Percentiles rank a stretch among this genome's conserved stretches.
Conservation (phyloP, 148 eudicot genomes). For the Chenopodium berlandieri region DNA sequence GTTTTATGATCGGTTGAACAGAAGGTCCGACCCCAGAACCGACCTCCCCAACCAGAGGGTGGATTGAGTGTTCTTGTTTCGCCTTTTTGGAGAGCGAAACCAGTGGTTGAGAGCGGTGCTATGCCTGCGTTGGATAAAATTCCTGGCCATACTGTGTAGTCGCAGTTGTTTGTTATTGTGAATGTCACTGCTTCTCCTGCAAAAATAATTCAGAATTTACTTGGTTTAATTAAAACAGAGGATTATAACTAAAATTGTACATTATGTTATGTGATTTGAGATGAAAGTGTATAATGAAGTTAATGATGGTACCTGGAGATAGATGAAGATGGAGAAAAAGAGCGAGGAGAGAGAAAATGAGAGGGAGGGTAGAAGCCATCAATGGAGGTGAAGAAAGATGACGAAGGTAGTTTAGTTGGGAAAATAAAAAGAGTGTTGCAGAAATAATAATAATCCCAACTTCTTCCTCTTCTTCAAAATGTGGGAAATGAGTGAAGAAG, state of each 20-base stretch:
- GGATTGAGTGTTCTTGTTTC: constrained; percentile 39
- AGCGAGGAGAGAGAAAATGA: constrained; percentile 9
- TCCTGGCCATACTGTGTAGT: constrained; percentile 74
- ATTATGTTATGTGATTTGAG: too few relatives aligned
- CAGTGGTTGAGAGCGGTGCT: constrained; percentile 53
- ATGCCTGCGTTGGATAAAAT: constrained; percentile 70
- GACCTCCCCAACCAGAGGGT: constrained; percentile 68
- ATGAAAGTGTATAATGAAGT: not conserved
- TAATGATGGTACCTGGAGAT: not conserved
- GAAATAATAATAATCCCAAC: not conserved
- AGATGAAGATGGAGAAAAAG: not conserved
- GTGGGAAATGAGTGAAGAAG: not conserved
- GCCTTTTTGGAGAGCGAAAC: constrained; percentile 56
- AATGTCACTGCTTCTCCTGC: constrained; percentile 39
- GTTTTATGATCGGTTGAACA: constrained; percentile 46
- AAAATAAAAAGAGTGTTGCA: not conserved
- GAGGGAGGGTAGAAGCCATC: not conserved
- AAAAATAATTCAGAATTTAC: not conserved
- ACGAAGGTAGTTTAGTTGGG: not conserved
- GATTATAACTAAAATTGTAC: not conserved
- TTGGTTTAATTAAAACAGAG: not conserved
- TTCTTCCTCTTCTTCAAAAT: not conserved
- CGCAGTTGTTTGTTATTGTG: constrained; percentile 60
- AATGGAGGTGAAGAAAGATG: not conserved
- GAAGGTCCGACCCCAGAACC: constrained; percentile 69